Conservation (phyloP, 1,139 yeast species). For the Zygoascus hellenicus region DNA sequence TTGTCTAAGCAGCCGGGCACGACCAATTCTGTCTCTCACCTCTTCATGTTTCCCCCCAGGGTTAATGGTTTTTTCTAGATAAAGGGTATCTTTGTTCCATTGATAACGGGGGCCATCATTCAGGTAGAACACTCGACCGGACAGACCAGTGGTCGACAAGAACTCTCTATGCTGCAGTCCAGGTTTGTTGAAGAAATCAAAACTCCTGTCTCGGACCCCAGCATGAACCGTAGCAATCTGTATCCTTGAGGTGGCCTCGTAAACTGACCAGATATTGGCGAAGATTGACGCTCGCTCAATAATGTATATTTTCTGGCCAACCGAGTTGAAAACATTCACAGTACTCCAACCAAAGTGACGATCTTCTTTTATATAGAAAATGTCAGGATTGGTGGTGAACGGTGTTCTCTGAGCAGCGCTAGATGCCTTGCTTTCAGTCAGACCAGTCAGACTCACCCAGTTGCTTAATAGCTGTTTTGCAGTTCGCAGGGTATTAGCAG, state of each 20-base stretch:
- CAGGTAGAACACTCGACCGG: slow-evolving; percentile 38
- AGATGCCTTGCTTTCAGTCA: slow-evolving; percentile 12
- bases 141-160: slow-evolving; percentile 29
- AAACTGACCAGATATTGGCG: slow-evolving; percentile 50
- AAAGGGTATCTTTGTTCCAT: slow-evolving; percentile 50
- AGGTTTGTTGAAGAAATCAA: slow-evolving; percentile 47
- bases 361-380: slow-evolving; percentile 45
- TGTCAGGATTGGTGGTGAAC: slow-evolving; percentile 36
- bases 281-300: slow-evolving; percentile 48
- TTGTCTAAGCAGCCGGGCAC: slow-evolving; percentile 52
- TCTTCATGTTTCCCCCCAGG: slow-evolving; percentile 55
- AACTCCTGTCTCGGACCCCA: slow-evolving; percentile 42
- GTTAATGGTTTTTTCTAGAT: slow-evolving; percentile 47
- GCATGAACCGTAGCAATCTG: slow-evolving; percentile 50
- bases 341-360: slow-evolving; percentile 41
- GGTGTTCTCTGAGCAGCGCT: slow-evolving; percentile 17
- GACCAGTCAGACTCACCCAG: slow-evolving; percentile 11
- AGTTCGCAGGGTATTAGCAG: slow-evolving; percentile 14
- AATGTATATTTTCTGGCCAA: slow-evolving; percentile 42
- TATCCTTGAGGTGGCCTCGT: slow-evolving; percentile 41
- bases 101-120: slow-evolving; percentile 49
- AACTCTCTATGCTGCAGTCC: slow-evolving; percentile 44
- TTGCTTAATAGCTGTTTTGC: slow-evolving; percentile 13
- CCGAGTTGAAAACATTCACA: slow-evolving; percentile 47
- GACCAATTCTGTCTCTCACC: slow-evolving; percentile 47